Base-by-base conservation (phyloP, 1,139 yeast species). In the Yamadazyma diddensiae region DNA sequence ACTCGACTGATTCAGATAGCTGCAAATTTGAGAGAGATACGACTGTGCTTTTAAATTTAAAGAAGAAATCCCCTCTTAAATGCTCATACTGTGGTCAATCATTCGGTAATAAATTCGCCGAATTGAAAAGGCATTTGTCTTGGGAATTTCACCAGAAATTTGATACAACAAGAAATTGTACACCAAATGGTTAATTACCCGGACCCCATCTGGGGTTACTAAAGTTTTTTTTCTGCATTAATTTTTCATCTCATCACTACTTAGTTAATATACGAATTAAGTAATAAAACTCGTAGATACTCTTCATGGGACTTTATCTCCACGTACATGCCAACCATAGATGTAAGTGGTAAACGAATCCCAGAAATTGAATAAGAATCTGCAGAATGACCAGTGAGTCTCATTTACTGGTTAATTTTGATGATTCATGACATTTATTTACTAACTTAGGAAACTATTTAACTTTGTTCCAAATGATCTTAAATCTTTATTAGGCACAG, bases 21-120 rank as follows among this genome's bases (percentile, higher is more conserved):
- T 14, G 6, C 24, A 31, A 13, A 29, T 26, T 23, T 16, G 36
- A 36, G 15, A 34, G 31, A 15, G 34, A 34, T 12, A 28, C 43
- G n/a, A 31, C 38, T n/a, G 31, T 34, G 3, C 52, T 65, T 43
- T 61, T 55, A 33, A 48, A 52, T 6, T 29, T 59, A 1, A 49
- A 68, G 21, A 62, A 62, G 31, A 52, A 48, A 3, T 47, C 60
- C 2, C 77, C 76, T 15, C 45, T 79, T 41, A 46, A 47, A 4
- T 82, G 88, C 49, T 39, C 63, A 15, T 59, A 69, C 41, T 82
- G 90, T 50, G 55, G 57, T 0, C 40, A 46, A 25, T 57, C 61
- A 30, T 80, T 73, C 45, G 66, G 57, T 1, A 69, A 67, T 43
- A 64, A 65, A 35, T 74, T 80, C 46, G 58, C 58, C 5, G 45